Percentiles rank a stretch among this genome's conserved stretches.
Evolutionary conservation across 768 basidiomycete species (phyloP).

Genomic region (Boletus barrowsii): DNA sequence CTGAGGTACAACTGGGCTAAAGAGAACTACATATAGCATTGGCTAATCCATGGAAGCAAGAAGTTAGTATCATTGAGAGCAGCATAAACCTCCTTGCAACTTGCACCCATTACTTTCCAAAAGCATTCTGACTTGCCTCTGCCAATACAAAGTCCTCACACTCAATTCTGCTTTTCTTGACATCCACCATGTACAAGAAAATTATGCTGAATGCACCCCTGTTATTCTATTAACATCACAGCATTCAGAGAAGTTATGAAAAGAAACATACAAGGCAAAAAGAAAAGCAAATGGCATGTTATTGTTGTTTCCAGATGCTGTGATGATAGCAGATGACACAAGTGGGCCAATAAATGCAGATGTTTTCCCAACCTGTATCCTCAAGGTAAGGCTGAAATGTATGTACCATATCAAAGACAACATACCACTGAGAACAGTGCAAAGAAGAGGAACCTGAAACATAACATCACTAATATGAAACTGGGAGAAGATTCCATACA

Average conservation of each 20-base stretch:
- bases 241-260: background rate
- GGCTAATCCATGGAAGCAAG: too few species aligned
- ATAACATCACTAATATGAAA: background rate
- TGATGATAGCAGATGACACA: slow-evolving; percentile 72
- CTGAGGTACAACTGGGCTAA: too few species aligned
- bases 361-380: slow-evolving; percentile 62
- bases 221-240: background rate
- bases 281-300: slow-evolving; percentile 77
- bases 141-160: slow-evolving; percentile 61
- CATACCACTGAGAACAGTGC: slow-evolving; percentile 67
- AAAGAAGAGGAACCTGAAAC: slow-evolving; percentile 63
- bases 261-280: slow-evolving; percentile 56
- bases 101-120: slow-evolving; percentile 10
- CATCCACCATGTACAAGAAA: slow-evolving; percentile 62
- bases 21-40: too few species aligned
- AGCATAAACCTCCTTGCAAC: too few species aligned
- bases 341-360: slow-evolving; percentile 76
- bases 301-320: slow-evolving; percentile 61
- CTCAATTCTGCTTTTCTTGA: slow-evolving; percentile 60
- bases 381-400: background rate
- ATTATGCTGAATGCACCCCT: slow-evolving; percentile 34
- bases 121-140: slow-evolving; percentile 44
- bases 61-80: too few species aligned
- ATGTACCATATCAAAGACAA: slow-evolving; percentile 5
- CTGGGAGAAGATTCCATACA: background rate